Base-by-base conservation (phyloP, 768 basidiomycete species). In the Russula virescens region DNA sequence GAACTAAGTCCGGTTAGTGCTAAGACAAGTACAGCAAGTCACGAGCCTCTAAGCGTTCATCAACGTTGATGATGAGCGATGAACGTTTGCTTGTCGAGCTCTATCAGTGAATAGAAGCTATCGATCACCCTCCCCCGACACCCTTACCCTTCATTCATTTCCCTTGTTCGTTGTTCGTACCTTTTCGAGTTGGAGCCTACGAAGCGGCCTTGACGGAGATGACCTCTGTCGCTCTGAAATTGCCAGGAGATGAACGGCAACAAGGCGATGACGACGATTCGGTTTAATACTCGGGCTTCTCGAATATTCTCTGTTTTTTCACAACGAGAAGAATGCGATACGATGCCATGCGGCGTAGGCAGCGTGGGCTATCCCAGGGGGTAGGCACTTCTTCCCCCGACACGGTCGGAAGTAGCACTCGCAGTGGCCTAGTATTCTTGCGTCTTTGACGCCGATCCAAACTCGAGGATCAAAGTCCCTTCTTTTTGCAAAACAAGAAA, bases 181-280 rank as follows among this genome's bases (percentile, higher is more conserved):
- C 31, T n/a, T 26, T 40, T 59, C 58, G 31, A n/a, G 50, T 43
- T 43, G 42, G 13, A 16, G 18, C 11, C 42, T 31, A 35, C 34
- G 42, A 59, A 59, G 21, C 52, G 51, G 62, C 35, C 26, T 53
- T 58, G 62, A 38, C 62, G 62, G 62, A 63, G 55, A 62, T 62
- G 61, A 56, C 31, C 5, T 4, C 16, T 25, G 6, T 43, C 42
- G 16, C 31, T 35, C 43, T 38, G 7, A 23, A 16, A 28, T 43
- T 31, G 19, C 45, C 48, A 21, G 25, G 34, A 52, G 18, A 35
- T 45, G 48, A 52, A 57, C 46, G 49, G 43, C 11, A 47, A 52
- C 49, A 42, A 21, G 56, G 50, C 25, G 47, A 40, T 52, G 45
- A 58, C 34, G 56, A 62, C 48, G 40, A 50, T 26, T 50, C 23